Evolutionary conservation across 1,284 basidiomycete species (phyloP).

Genomic region (Boletus mariae): DNA sequence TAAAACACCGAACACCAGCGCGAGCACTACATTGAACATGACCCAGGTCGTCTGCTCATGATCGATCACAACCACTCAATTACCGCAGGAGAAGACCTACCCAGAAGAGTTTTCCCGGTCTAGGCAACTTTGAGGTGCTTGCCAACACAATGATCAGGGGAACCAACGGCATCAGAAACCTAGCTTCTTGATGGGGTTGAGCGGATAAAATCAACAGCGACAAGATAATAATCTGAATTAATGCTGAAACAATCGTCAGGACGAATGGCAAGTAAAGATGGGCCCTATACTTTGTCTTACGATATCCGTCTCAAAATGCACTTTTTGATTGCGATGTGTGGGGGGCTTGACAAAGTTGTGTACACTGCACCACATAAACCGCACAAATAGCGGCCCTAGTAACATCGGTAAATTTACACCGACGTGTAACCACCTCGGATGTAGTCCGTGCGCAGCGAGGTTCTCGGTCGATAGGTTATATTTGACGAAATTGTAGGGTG

Average conservation of each 20-base stretch:
- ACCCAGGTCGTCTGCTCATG: constrained; percentile 29
- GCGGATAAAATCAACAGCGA: constrained; percentile 33
- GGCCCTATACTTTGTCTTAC: constrained; percentile 22
- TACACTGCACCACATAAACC: constrained; percentile 16
- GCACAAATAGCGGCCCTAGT: constrained; percentile 33
- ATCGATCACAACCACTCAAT: background rate
- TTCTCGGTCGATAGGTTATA: constrained; percentile 39
- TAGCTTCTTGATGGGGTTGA: constrained; percentile 41
- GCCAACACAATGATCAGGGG: constrained; percentile 33
- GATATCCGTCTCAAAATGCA: constrained; percentile 11
- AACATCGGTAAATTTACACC: constrained; percentile 40
- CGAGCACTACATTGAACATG: constrained; percentile 30
- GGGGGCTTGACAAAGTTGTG: constrained; percentile 4
- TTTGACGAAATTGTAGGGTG: constrained; percentile 38
- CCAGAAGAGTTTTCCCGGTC: constrained; percentile 34
- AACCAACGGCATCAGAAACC: constrained; percentile 39
- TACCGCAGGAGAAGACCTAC: constrained; percentile 19
- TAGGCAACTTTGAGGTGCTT: constrained; percentile 27
- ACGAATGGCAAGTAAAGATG: background rate
- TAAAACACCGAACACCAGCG: constrained; percentile 36
- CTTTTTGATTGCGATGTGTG: constrained; percentile 4
- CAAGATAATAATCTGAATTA: constrained; percentile 29
- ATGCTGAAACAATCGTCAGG: constrained; percentile 23
- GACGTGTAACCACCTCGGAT: constrained; percentile 40
- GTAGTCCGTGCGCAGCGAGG: constrained; percentile 39